These are phyloP conservation scores for Pyrus bretschneideri DNA, from an alignment of 306 rosid genomes.

Conservation along the genomic window DNA sequence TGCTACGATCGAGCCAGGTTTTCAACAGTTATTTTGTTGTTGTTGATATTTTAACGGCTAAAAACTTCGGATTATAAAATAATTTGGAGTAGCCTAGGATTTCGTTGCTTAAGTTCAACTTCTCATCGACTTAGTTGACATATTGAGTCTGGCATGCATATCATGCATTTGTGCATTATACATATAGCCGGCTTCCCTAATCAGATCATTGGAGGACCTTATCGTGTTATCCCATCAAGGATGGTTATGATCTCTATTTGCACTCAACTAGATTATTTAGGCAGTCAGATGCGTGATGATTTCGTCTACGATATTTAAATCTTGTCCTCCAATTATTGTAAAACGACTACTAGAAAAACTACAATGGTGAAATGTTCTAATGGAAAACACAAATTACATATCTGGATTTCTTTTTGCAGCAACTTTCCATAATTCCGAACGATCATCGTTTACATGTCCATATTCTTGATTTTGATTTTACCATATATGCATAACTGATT, in stretches of 20 bases:
- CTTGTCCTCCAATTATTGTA: neutral
- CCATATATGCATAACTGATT: no score
- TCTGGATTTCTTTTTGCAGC: no score
- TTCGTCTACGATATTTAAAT: neutral
- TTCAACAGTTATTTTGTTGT: neutral
- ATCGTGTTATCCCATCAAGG: neutral
- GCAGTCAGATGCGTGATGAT: neutral
- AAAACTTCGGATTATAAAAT: no score
- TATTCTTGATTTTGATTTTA: no score
- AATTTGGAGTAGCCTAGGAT: no score
- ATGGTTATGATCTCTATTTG: neutral
- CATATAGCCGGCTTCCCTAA: neutral
- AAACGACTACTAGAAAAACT: neutral
- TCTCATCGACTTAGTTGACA: neutral
- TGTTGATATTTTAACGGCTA: neutral
- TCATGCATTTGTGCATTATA: neutral
- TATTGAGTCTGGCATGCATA: neutral
- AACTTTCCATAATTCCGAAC: no score
- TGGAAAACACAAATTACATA: neutral
- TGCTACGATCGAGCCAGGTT: neutral
- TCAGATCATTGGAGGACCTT: neutral
- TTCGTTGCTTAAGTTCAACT: neutral
- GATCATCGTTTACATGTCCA: no score
- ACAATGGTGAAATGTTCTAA: no score
- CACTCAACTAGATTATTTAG: neutral